Evolutionary conservation across 352 stramenopile genomes (phyloP).

Genomic region (Phytophthora rubi): DNA sequence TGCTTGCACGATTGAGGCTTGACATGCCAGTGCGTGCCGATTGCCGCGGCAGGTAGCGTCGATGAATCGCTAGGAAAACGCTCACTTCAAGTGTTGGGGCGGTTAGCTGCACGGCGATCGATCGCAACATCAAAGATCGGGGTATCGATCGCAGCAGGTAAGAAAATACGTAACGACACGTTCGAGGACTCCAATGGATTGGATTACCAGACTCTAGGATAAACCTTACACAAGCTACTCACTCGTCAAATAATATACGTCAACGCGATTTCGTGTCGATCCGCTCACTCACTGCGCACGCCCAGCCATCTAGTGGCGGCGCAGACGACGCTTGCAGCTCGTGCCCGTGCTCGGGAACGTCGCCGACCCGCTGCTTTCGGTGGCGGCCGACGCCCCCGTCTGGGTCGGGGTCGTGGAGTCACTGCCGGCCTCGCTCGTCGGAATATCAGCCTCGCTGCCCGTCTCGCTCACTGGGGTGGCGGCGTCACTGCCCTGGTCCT

Average conservation of each 20-base stretch:
- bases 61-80: too few relatives aligned
- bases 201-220: constrained; percentile 19
- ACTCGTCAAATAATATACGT: constrained; percentile 12
- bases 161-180: too few relatives aligned
- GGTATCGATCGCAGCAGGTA: not conserved
- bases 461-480: too few relatives aligned
- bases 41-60: too few relatives aligned
- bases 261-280: not conserved
- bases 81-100: too few relatives aligned
- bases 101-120: not conserved
- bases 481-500: too few relatives aligned
- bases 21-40: not conserved
- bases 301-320: constrained; percentile 22
- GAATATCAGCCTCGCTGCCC: too few relatives aligned
- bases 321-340: constrained; percentile 37
- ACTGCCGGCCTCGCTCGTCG: too few relatives aligned
- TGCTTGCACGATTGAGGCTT: constrained; percentile 11
- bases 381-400: constrained; percentile 12
- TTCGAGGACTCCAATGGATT: not conserved
- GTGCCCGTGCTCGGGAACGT: constrained; percentile 34
- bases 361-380: constrained; percentile 16
- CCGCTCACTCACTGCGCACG: not conserved
- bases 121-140: not conserved
- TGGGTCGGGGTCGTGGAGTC: constrained; percentile 1
- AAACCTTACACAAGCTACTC: constrained; percentile 12